phyloP scores from a whole-genome alignment of 2,329 filamentous ascomycete genomes.

The Colletotrichum magnum region DNA sequence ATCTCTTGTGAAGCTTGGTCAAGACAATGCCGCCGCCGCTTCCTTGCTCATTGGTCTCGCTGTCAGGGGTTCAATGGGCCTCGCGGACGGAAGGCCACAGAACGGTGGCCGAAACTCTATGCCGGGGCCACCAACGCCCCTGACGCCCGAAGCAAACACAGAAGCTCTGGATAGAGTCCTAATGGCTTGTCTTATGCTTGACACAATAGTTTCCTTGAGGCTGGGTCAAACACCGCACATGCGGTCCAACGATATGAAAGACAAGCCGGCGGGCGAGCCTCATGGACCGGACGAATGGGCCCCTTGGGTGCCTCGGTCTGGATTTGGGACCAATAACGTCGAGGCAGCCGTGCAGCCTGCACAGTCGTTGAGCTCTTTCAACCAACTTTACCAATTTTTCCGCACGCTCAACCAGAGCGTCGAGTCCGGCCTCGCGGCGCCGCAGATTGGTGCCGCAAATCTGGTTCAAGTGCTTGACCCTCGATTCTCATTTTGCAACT shows the following conservation, averaged over 20 bases:
- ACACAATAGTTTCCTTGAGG: conserved; percentile 69
- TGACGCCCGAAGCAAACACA: conserved; percentile 18
- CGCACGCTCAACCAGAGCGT: conserved; percentile 49
- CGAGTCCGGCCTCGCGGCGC: conserved; percentile 42
- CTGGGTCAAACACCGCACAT: conserved; percentile 67
- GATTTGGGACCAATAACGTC: conserved; percentile 48
- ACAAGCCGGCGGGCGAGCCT: conserved; percentile 66
- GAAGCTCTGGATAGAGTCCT: conserved; percentile 44
- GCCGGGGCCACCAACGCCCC: conserved; percentile 6
- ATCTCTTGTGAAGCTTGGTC: conserved; percentile 73
- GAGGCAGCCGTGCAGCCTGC: conserved; percentile 44
- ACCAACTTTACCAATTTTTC: conserved; percentile 57
- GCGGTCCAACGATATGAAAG: conserved; percentile 60
- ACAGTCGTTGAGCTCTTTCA: conserved; percentile 58
- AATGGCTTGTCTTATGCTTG: conserved; percentile 74
- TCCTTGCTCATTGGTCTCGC: conserved; percentile 77
- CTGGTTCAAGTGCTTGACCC: conserved; percentile 52
- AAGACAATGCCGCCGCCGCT: conserved; percentile 68
- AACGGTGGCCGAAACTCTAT: conserved; percentile 3
- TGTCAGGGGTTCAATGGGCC: conserved; percentile 53
- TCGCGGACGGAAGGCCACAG: conserved; percentile 20
- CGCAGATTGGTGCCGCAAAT: conserved; percentile 44
- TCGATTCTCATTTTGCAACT: conserved; percentile 56
- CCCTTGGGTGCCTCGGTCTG: conserved; percentile 72
- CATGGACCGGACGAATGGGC: conserved; percentile 83